phyloP scores from a whole-genome alignment of 2,329 filamentous ascomycete species.

The Cordyceps cateniannulata region DNA sequence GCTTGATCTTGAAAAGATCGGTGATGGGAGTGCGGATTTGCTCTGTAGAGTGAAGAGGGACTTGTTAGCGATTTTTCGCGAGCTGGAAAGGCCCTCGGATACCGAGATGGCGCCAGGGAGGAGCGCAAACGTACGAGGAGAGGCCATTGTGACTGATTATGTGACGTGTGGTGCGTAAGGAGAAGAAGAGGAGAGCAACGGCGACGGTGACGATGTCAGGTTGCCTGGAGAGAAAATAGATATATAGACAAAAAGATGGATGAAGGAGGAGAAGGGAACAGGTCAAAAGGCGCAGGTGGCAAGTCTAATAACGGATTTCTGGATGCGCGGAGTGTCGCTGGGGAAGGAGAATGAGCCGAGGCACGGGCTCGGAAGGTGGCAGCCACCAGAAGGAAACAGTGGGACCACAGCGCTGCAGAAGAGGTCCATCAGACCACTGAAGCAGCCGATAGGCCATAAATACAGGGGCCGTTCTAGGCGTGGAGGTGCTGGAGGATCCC shows the following conservation, averaged over 20 bases:
- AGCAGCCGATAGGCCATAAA: not conserved
- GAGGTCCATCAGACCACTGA: not conserved
- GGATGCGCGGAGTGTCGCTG: constrained; percentile 4
- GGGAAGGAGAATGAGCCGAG: constrained; percentile 11
- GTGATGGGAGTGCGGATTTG: constrained; percentile 82
- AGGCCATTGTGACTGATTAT: constrained; percentile 9
- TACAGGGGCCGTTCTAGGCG: not conserved
- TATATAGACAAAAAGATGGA: constrained; percentile 12
- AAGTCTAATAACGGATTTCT: constrained; percentile 10
- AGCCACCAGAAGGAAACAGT: not conserved
- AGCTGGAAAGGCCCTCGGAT: not conserved
- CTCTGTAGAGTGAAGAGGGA: constrained; percentile 22
- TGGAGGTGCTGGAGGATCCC: not conserved
- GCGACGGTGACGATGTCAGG: not conserved
- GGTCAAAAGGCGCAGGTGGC: not conserved
- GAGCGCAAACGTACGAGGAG: constrained; percentile 7
- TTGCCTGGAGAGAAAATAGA: constrained; percentile 4
- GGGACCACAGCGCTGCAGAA: not conserved
- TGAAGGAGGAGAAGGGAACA: constrained; percentile 9
- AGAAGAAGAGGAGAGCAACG: not conserved
- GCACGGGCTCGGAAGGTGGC: constrained; percentile 2
- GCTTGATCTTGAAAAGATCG: constrained; percentile 96
- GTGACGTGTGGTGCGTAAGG: not conserved
- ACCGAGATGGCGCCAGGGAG: not conserved
- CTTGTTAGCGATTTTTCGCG: not conserved